Conservation (phyloP, 495 filamentous ascomycete genomes). For the Penicillium tannophilum region DNA sequence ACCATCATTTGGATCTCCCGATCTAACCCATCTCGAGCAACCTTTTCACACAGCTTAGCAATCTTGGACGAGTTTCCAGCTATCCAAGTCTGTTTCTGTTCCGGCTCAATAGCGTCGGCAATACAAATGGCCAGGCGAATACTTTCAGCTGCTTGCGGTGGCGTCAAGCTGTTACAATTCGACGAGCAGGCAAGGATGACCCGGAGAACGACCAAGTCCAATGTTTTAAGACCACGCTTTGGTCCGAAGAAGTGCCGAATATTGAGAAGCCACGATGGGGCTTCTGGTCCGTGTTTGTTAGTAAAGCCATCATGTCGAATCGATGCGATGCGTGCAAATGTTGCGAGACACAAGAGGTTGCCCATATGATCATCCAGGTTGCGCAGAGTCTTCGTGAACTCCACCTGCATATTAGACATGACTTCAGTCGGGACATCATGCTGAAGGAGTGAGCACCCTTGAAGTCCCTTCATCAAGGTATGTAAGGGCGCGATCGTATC, state of each 20-base stretch:
- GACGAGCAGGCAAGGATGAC: conserved; percentile 56
- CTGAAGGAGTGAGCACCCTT: conserved; percentile 32
- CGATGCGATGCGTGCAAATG: conserved; percentile 45
- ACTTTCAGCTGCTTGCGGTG: conserved; percentile 46
- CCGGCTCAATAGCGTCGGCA: conserved; percentile 43
- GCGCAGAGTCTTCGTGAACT: conserved; percentile 48
- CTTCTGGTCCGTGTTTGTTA: conserved; percentile 18
- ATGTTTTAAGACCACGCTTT: conserved; percentile 53
- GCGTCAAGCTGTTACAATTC: conserved; percentile 35
- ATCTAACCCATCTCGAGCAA: conserved; percentile 41
- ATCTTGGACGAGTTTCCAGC: conserved; percentile 42
- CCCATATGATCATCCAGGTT: conserved; percentile 49
- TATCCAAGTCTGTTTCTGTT: conserved; percentile 49
- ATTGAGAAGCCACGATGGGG: conserved; percentile 38
- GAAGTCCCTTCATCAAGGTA: conserved; percentile 37
- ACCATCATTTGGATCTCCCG: conserved; percentile 47
- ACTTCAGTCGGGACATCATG: conserved; percentile 40
- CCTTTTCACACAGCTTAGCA: conserved; percentile 56
- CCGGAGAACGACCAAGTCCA: conserved; percentile 56
- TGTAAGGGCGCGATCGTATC: conserved; percentile 49
- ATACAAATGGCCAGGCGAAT: conserved; percentile 54
- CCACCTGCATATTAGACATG: conserved; percentile 47
- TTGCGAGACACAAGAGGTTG: conserved; percentile 52
- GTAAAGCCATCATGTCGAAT: conserved; percentile 9
- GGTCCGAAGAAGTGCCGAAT: conserved; percentile 52